Base-by-base conservation (phyloP, 805 yeast species). In the Nakazawaea siamensis region DNA sequence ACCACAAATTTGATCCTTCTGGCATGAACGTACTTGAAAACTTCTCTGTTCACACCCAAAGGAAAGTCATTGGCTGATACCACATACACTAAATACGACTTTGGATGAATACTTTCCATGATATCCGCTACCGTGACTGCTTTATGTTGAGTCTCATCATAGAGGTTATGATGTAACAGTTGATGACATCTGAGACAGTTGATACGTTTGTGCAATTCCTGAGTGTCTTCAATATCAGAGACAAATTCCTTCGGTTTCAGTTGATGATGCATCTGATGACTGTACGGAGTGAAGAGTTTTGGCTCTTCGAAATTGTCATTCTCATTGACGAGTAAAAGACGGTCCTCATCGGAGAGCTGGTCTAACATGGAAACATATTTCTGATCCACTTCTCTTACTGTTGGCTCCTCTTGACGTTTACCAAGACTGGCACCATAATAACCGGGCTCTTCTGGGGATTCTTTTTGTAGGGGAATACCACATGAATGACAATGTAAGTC, bases 41-140 rank as follows among this genome's bases (percentile, higher is more conserved):
- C 54, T 3, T 48, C 43, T 6, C 49, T 45, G 38, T 67, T 58
- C 3, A 78, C 47, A 5, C 78, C 66, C 27, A 80, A 57, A 1
- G 96, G 95, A 49, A 84, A 83, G 44, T 84, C 94, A 11, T 68
- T 52, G 1, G 81, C 75, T 24, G 81, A 77, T 8, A 80, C 60
- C 1, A 82, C 73, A 48, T 80, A 77, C 2, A 79, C 66, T 1
- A 80, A 44, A 7, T 64, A 64, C 3, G 73, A 67, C 21, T 54
- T 45, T 3, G 45, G 47, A 2, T 77, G 85, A 16, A 71, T 58
- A 2, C 42, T 38, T 4, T 45, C 43, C 37, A 62, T 34, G 2
- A 67, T 53, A 4, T 56, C 52, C 1, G 51, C 46, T 3, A 54
- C 45, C 2, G 60, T 44, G 31, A 51, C 43, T 7, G 50, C 50